phyloP scores from a whole-genome alignment of 192 early-diverging fungal genomes.

The Coemansia sp. region DNA sequence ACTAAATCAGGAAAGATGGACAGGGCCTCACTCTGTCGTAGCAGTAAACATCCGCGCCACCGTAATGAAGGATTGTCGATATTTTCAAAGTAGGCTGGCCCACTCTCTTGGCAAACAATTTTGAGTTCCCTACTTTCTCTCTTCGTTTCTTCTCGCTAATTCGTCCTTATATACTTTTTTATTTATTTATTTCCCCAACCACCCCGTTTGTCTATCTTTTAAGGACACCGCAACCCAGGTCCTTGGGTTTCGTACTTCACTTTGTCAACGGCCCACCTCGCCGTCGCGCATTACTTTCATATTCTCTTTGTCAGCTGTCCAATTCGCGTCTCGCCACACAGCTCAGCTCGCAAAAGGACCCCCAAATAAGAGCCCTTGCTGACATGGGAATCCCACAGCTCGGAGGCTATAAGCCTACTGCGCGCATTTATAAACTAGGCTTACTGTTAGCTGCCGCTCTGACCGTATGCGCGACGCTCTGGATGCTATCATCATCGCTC shows the following conservation, averaged over 20 bases:
- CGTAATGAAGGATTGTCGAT: too few species aligned
- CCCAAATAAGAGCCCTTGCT: not conserved
- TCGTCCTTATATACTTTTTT: too few species aligned
- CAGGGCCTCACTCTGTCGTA: too few species aligned
- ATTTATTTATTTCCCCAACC: not conserved
- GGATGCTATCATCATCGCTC: conserved; percentile 29
- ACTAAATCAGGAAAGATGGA: too few species aligned
- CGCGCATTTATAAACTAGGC: conserved; percentile 45
- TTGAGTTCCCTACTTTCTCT: too few species aligned
- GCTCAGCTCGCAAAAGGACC: not conserved
- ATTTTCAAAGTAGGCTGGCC: too few species aligned
- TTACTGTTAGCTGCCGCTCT: conserved; percentile 22
- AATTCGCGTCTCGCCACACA: not conserved
- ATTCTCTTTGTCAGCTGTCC: not conserved
- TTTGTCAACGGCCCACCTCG: too few species aligned
- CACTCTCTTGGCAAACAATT: too few species aligned
- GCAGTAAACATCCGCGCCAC: too few species aligned
- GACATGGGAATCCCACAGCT: conserved; percentile 39
- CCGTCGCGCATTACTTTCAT: not conserved
- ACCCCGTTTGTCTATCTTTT: not conserved
- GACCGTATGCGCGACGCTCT: conserved; percentile 33
- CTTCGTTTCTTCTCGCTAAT: too few species aligned
- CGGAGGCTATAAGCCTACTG: conserved; percentile 45
- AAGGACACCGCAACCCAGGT: not conserved
- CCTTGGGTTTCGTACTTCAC: not conserved